These are phyloP conservation scores for Ophiostoma ulmi DNA, from an alignment of 2,329 filamentous ascomycete genomes.

Conservation along the genomic window DNA sequence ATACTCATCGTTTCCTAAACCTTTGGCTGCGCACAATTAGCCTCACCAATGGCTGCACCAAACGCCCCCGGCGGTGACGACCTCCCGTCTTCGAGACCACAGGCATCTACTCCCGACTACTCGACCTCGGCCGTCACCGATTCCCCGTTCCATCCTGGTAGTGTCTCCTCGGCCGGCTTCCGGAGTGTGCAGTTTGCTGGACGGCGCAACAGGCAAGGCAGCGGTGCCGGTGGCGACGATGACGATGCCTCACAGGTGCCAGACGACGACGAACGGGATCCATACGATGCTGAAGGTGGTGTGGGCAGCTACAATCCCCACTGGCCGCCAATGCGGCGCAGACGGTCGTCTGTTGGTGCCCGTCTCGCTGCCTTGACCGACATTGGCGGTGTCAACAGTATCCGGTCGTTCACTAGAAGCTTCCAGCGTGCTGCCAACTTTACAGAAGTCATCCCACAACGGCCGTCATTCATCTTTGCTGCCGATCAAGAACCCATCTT, in stretches of 20 bases:
- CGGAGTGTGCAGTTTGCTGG: constrained; percentile 24
- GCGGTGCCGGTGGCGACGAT: background rate
- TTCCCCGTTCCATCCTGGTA: constrained; percentile 21
- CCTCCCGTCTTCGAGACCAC: background rate
- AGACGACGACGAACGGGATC: constrained; percentile 16
- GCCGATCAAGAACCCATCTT: constrained; percentile 48
- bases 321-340: constrained; percentile 23
- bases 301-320: constrained; percentile 16
- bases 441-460: constrained; percentile 76
- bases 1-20: background rate
- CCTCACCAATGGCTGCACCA: constrained; percentile 8
- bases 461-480: constrained; percentile 65
- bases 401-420: constrained; percentile 86
- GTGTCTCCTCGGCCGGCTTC: constrained; percentile 23
- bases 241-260: constrained; percentile 20
- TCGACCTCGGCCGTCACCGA: constrained; percentile 19
- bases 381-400: constrained; percentile 85
- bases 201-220: background rate
- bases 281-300: background rate
- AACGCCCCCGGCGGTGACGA: background rate
- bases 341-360: constrained; percentile 23
- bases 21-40: background rate
- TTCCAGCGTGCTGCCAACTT: constrained; percentile 90
- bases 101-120: constrained; percentile 8
- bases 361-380: constrained; percentile 56